Conservation (phyloP, 495 filamentous ascomycete genomes). For the Friedmanniomyces simplex region DNA sequence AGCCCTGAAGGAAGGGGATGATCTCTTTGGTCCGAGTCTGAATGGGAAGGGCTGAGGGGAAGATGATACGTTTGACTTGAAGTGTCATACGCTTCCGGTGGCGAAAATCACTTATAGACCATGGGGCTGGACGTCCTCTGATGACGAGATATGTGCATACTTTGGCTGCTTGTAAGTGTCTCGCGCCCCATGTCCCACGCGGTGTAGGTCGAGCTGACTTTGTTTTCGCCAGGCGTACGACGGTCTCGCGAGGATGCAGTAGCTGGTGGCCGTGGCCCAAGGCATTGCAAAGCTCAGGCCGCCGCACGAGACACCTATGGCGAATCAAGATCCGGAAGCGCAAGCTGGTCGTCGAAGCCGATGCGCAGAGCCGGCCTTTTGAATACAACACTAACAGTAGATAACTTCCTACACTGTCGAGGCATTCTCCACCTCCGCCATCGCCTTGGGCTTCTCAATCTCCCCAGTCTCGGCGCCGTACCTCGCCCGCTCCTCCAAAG, state of each 20-base stretch:
- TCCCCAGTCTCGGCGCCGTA: conserved; percentile 5
- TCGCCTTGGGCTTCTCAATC: not conserved
- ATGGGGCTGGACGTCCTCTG: too few relatives aligned
- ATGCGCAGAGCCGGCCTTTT: conserved; percentile 18
- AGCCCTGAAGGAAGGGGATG: conserved; percentile 41
- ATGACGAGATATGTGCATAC: too few relatives aligned
- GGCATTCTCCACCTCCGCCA: not conserved
- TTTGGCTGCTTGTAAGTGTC: too few relatives aligned
- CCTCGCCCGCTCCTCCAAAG: conserved; percentile 8
- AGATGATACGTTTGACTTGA: not conserved
- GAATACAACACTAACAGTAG: conserved; percentile 10
- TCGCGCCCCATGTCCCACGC: too few relatives aligned
- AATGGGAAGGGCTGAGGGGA: conserved; percentile 3
- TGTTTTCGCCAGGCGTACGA: conserved; percentile 24
- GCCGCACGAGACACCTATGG: conserved; percentile 27
- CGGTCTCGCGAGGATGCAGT: conserved; percentile 23
- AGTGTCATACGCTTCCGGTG: not conserved
- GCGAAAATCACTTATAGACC: not conserved
- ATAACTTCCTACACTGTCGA: not conserved
- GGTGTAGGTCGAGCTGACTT: not conserved
- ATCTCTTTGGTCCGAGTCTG: conserved; percentile 41
- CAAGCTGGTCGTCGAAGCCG: conserved; percentile 26
- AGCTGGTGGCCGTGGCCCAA: conserved; percentile 25
- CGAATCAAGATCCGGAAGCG: conserved; percentile 25
- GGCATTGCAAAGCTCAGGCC: conserved; percentile 26